Evolutionary conservation across 2,329 filamentous ascomycete genomes (phyloP).

Genomic region (Penicillium frequentans): DNA sequence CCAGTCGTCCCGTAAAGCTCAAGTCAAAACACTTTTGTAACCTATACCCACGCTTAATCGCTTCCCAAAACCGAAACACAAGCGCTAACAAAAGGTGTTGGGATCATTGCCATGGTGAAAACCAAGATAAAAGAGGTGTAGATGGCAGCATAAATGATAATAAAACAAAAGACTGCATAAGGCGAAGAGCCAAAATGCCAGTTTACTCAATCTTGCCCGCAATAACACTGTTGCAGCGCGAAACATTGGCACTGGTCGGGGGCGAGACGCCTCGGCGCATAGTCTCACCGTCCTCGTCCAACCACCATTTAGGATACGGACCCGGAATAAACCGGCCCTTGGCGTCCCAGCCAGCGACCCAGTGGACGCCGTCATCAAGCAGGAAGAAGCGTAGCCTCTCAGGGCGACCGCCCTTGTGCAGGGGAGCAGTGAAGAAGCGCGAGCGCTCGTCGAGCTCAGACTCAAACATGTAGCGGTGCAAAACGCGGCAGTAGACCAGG

Average conservation of each 20-base stretch:
- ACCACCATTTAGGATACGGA: constrained; percentile 51
- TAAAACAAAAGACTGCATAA: background rate
- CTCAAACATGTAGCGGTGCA: constrained; percentile 51
- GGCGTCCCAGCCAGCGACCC: constrained; percentile 53
- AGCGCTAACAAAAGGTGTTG: constrained; percentile 11
- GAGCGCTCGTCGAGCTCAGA: constrained; percentile 50
- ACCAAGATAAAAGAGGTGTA: background rate
- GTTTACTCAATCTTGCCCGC: constrained; percentile 2
- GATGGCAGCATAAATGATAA: background rate
- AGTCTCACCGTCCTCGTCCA: constrained; percentile 41
- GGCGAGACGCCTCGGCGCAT: constrained; percentile 35
- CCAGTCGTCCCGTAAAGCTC: constrained; percentile 1
- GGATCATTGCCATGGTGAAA: constrained; percentile 3
- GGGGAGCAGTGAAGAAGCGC: constrained; percentile 41
- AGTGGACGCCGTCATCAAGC: constrained; percentile 50
- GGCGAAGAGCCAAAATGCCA: background rate
- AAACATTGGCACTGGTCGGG: constrained; percentile 37
- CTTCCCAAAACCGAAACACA: constrained; percentile 13
- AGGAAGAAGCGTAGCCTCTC: constrained; percentile 49
- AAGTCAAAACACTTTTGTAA: constrained; percentile 14
- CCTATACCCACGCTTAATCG: constrained; percentile 19
- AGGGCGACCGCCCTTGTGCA: constrained; percentile 37
- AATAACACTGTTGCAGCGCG: constrained; percentile 36
- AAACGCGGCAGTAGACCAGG: constrained; percentile 50
- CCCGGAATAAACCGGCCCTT: constrained; percentile 52